These are phyloP conservation scores for Ceratobasidium sp. DNA, from an alignment of 1,284 basidiomycete species.

Conservation along the genomic window DNA sequence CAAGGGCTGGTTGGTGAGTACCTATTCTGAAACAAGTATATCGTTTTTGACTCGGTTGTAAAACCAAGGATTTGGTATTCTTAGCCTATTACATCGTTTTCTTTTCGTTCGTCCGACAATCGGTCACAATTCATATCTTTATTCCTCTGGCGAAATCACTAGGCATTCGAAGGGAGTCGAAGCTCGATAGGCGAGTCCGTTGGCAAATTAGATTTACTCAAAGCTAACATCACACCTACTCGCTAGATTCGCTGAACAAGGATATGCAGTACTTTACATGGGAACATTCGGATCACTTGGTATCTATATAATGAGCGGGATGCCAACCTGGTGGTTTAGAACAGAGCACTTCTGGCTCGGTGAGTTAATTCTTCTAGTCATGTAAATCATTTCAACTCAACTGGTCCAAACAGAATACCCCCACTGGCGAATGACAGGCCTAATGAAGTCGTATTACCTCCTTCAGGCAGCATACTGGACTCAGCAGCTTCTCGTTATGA, in stretches of 20 bases:
- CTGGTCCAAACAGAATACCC: constrained; percentile 79
- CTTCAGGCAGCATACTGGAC: constrained; percentile 92
- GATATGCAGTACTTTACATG: constrained; percentile 88
- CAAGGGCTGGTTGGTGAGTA: too few relatives aligned
- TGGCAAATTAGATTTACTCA: too few relatives aligned
- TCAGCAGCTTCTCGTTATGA: constrained; percentile 91
- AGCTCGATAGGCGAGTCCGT: too few relatives aligned
- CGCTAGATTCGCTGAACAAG: constrained; percentile 95
- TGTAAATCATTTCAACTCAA: too few relatives aligned
- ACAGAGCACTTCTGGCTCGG: constrained; percentile 88
- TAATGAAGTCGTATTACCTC: constrained; percentile 93
- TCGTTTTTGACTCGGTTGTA: constrained; percentile 53
- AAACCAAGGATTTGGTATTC: constrained; percentile 88
- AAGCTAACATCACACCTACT: too few relatives aligned
- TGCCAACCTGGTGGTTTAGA: constrained; percentile 92
- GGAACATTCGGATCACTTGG: constrained; percentile 78
- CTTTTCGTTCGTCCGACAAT: constrained; percentile 91
- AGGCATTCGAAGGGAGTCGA: too few relatives aligned
- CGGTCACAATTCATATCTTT: constrained; percentile 77
- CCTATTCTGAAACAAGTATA: constrained; percentile 83
- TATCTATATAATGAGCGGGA: constrained; percentile 83
- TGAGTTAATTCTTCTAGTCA: constrained; percentile 53
- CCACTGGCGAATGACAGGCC: constrained; percentile 87
- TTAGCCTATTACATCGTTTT: constrained; percentile 90
- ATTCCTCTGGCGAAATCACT: constrained; percentile 78